Conservation (phyloP, 768 basidiomycete genomes). For the Phaeotremella fagi region DNA sequence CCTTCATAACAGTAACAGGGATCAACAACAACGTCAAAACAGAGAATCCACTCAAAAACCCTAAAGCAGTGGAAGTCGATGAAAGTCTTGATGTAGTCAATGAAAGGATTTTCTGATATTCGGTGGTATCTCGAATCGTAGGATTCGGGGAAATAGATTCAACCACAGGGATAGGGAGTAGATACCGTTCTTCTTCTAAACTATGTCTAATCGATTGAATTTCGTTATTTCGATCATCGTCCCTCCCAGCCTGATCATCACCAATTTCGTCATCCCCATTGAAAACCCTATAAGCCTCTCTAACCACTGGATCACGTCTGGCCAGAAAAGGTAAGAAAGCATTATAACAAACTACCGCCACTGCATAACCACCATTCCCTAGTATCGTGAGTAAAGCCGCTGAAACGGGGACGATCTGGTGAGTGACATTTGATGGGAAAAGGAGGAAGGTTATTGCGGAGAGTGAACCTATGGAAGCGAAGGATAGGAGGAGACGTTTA, state of each 20-base stretch:
- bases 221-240: not conserved
- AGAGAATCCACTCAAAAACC: slow-evolving; percentile 66
- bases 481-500: slow-evolving; percentile 69
- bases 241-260: not conserved
- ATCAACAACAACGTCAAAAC: slow-evolving; percentile 66
- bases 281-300: not conserved
- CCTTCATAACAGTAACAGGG: slow-evolving; percentile 67
- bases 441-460: slow-evolving; percentile 67
- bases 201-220: not conserved
- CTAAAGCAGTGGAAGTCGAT: slow-evolving; percentile 75
- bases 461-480: slow-evolving; percentile 67
- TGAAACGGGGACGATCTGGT: slow-evolving; percentile 60
- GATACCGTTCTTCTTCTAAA: not conserved
- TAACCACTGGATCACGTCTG: slow-evolving; percentile 52
- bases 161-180: slow-evolving; percentile 8
- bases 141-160: slow-evolving; percentile 24
- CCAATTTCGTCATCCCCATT: slow-evolving; percentile 1
- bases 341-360: slow-evolving; percentile 82
- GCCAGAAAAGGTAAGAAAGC: slow-evolving; percentile 76
- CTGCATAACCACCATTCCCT: slow-evolving; percentile 82
- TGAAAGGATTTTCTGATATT: slow-evolving; percentile 52
- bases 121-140: slow-evolving; percentile 8
- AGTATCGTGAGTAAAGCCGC: slow-evolving; percentile 65
- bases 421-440: slow-evolving; percentile 59
- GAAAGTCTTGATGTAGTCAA: slow-evolving; percentile 77